A percentile compares a stretch with the other conserved stretches of the same genome.
Evolutionary conservation across 2,329 filamentous ascomycete species (phyloP).

Genomic region (Colletotrichum sp.): DNA sequence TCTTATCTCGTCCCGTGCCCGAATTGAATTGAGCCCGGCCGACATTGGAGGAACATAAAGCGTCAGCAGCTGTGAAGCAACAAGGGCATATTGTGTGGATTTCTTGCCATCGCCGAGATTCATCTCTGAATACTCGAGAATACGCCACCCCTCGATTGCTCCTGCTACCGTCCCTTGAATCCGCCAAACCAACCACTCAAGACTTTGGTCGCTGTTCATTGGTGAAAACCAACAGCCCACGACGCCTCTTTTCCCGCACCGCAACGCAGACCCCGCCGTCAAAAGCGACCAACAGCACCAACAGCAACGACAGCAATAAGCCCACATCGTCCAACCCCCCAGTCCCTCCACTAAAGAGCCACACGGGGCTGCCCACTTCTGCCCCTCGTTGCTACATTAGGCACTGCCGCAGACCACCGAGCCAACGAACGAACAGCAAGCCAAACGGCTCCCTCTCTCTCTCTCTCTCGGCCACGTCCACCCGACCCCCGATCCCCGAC

Average conservation of each 20-base stretch:
- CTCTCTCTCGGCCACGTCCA: constrained; percentile 8
- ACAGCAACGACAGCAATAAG: neutral
- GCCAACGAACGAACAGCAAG: constrained; percentile 15
- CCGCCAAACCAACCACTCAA: neutral
- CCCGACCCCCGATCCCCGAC: constrained; percentile 9
- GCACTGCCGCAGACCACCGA: constrained; percentile 9
- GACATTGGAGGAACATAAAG: constrained; percentile 1
- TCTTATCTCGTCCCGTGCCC: neutral
- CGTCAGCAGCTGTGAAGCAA: neutral
- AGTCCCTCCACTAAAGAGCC: neutral
- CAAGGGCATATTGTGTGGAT: neutral
- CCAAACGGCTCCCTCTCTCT: neutral
- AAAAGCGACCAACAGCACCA: neutral
- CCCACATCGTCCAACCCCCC: neutral
- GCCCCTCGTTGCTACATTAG: constrained; percentile 21
- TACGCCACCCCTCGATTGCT: neutral
- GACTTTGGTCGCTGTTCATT: neutral
- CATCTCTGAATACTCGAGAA: neutral
- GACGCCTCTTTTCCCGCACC: neutral
- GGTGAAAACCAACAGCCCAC: neutral
- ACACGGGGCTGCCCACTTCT: constrained; percentile 8
- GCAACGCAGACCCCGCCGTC: neutral
- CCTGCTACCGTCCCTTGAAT: neutral
- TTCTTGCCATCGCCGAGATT: neutral
- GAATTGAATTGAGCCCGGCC: neutral